Percentiles rank a stretch among this genome's conserved stretches.
These are phyloP conservation scores for Quercus rubra DNA, from an alignment of 306 rosid species.

Conservation along the genomic window DNA sequence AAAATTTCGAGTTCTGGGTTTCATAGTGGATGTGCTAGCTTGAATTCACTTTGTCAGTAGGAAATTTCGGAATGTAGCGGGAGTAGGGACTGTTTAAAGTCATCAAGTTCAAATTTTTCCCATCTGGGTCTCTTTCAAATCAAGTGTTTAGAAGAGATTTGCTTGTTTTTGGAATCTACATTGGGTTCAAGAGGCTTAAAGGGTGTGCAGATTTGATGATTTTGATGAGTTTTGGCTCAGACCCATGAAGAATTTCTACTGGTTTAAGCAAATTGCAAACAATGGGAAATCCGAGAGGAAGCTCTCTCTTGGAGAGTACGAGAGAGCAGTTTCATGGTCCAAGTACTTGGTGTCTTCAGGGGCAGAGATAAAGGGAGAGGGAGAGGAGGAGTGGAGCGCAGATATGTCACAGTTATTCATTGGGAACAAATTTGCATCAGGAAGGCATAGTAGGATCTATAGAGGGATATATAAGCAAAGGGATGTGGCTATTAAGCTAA, in stretches of 20 bases:
- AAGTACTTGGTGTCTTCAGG: slow-evolving; percentile 85
- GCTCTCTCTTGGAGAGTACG: slow-evolving; percentile 79
- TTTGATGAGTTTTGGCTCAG: slow-evolving; percentile 26
- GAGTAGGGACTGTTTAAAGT: slow-evolving; percentile 6
- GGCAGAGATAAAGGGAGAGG: slow-evolving; percentile 83
- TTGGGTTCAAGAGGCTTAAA: slow-evolving; percentile 8
- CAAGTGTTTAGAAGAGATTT: slow-evolving; percentile 6
- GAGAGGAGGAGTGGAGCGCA: slow-evolving; percentile 94
- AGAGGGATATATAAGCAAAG: slow-evolving; percentile 75
- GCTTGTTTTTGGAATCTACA: slow-evolving; percentile 27
- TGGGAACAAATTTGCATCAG: slow-evolving; percentile 80
- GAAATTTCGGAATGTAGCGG: slow-evolving; percentile 45
- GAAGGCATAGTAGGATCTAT: slow-evolving; percentile 88
- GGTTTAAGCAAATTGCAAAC: slow-evolving; percentile 54
- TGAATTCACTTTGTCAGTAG: neutral
- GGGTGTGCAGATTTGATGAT: slow-evolving; percentile 35
- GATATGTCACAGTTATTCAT: slow-evolving; percentile 83
- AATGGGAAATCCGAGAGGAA: slow-evolving; percentile 48
- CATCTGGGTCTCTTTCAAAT: slow-evolving; percentile 21
- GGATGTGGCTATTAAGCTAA: slow-evolving; percentile 86
- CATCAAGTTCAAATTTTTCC: slow-evolving; percentile 11
- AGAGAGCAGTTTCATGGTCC: slow-evolving; percentile 93
- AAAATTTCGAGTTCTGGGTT: neutral
- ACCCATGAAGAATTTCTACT: slow-evolving; percentile 59
- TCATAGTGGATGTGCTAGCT: slow-evolving; percentile 3